These are phyloP conservation scores for Fusarium protoensiforme DNA, from an alignment of 2,329 filamentous ascomycete genomes.

Conservation along the genomic window DNA sequence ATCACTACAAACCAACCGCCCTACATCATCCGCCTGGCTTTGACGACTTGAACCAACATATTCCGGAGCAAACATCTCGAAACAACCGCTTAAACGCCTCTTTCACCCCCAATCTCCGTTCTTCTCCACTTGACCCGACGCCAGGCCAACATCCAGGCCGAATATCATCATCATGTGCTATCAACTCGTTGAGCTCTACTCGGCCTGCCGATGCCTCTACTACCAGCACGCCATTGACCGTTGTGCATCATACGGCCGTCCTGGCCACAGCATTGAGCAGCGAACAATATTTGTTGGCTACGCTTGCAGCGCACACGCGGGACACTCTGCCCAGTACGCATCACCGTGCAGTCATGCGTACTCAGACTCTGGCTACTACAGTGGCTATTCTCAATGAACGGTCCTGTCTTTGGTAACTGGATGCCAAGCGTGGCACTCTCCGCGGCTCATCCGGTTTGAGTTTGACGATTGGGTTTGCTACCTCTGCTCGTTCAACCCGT, in stretches of 20 bases:
- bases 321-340: slow-evolving; percentile 52
- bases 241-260: slow-evolving; percentile 79
- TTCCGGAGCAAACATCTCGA: slow-evolving; percentile 11
- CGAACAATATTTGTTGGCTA: slow-evolving; percentile 87
- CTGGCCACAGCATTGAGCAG: slow-evolving; percentile 77
- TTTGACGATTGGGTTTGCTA: slow-evolving; percentile 60
- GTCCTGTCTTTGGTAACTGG: slow-evolving; percentile 63
- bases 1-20: background rate
- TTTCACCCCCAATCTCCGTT: slow-evolving; percentile 6
- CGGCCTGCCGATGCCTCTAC: slow-evolving; percentile 88
- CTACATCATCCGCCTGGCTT: background rate
- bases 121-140: slow-evolving; percentile 14
- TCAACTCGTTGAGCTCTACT: slow-evolving; percentile 86
- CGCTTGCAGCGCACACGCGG: slow-evolving; percentile 64
- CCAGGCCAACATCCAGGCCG: slow-evolving; percentile 28
- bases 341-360: slow-evolving; percentile 52
- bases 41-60: slow-evolving; percentile 8
- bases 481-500: slow-evolving; percentile 60
- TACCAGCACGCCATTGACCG: slow-evolving; percentile 88
- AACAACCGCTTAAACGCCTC: slow-evolving; percentile 7
- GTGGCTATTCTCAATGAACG: slow-evolving; percentile 64
- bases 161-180: slow-evolving; percentile 76
- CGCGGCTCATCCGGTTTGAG: slow-evolving; percentile 56
- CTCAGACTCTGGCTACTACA: slow-evolving; percentile 67
- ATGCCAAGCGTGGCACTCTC: slow-evolving; percentile 54